Base-by-base conservation (phyloP, 2,329 filamentous ascomycete genomes). In the Colletotrichum karsti region DNA sequence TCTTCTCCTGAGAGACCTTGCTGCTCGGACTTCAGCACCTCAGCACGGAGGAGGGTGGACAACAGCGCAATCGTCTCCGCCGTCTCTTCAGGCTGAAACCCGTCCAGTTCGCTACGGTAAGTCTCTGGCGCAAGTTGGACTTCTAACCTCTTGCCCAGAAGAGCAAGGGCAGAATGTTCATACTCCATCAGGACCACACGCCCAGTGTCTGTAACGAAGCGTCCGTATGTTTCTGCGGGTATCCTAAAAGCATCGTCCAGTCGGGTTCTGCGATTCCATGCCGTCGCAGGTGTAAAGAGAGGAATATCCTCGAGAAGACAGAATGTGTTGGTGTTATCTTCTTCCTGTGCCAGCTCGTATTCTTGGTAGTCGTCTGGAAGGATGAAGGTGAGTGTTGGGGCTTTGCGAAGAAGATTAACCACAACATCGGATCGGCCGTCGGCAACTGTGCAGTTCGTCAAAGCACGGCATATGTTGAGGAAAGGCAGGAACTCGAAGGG, bases 401-500 rank as follows among this genome's bases (percentile, higher is more conserved):
- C 91, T 64, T 85, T 86, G 64, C 91, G 88, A 12, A 98, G 83
- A 62, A 91, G 83, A n/a, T 86, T 82, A 39, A 92, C 79, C 9
- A 94, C 84, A 44, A 85, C 74, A 69, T 89, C 81, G 86, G 75
- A 76, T 30, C 73, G 72, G 15, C 81, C 77, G 37, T 80, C 76
- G 28, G 75, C 75, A 4, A 64, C 58, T 5, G 77, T 74, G 10
- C 79, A 76, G 44, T 78, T 81, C 37, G 75, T 87, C 15, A 97
- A 80, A 41, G 87, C 88, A 62, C 90, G 90, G 75, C 90, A 92
- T 41, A 97, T 82, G 59, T 87, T 89, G 68, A 97, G 80, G 73
- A 97, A 93, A 1, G 95, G 94, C 3, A 90, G 79, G 51, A 93
- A 91, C 79, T 98, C 95, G 77, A 93, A 95, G 0, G 95, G 95